These are phyloP conservation scores for Fraxinus angustifolia DNA, from an alignment of 305 asterid species.

Conservation along the genomic window DNA sequence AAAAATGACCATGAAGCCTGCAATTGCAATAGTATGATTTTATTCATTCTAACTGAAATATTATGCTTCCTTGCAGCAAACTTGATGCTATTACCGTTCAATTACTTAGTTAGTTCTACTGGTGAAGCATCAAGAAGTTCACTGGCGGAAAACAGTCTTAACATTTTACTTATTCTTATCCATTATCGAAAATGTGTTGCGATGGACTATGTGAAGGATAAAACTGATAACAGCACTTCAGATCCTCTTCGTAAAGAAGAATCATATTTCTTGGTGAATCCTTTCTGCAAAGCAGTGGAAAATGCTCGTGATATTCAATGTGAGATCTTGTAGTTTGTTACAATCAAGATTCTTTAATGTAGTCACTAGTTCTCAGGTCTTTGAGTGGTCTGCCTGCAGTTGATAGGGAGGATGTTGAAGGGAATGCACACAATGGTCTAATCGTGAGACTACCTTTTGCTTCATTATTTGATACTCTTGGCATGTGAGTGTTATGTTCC, in stretches of 20 bases:
- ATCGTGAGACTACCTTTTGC: constrained; percentile 52
- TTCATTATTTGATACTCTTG: constrained; percentile 49
- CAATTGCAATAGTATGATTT: neutral
- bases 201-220: constrained; percentile 55
- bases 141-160: constrained; percentile 76
- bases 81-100: constrained; percentile 73
- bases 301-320: constrained; percentile 84
- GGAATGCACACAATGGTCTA: constrained; percentile 36
- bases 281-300: constrained; percentile 75
- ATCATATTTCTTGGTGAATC: constrained; percentile 65
- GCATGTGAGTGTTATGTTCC: constrained; percentile 38
- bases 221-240: constrained; percentile 38
- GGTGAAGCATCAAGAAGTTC: constrained; percentile 73
- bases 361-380: constrained; percentile 22
- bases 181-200: constrained; percentile 65
- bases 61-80: constrained; percentile 61
- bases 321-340: constrained; percentile 37
- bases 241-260: constrained; percentile 61
- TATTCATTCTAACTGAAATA: constrained; percentile 20
- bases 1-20: constrained; percentile 1
- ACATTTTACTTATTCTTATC: constrained; percentile 67
- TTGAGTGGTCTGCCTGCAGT: constrained; percentile 43
- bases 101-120: constrained; percentile 63
- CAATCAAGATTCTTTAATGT: constrained; percentile 24
- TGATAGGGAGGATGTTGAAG: constrained; percentile 48